Conservation (phyloP, 129 eudicot species). For the Tagetes erecta region DNA sequence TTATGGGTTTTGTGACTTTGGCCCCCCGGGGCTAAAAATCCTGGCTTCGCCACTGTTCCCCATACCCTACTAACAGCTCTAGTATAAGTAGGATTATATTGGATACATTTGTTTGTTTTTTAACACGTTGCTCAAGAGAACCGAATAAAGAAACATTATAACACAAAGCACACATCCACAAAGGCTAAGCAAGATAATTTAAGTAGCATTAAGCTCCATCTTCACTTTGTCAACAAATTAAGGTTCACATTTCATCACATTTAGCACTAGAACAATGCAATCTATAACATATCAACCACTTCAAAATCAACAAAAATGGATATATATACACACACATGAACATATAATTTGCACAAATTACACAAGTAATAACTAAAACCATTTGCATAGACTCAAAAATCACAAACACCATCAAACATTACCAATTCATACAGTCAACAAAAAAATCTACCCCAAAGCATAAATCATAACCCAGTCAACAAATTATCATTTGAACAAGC, state of each 20-base stretch:
- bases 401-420: conserved; percentile 13
- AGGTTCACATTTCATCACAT: background rate
- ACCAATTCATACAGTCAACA: background rate
- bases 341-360: background rate
- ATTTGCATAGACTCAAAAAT: background rate
- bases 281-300: background rate
- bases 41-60: too few relatives aligned
- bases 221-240: background rate
- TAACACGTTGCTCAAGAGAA: background rate
- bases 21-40: too few relatives aligned
- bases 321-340: background rate
- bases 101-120: too few relatives aligned
- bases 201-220: background rate
- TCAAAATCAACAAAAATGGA: background rate
- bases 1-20: too few relatives aligned
- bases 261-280: background rate
- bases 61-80: too few relatives aligned
- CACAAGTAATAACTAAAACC: conserved; percentile 4
- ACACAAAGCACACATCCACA: background rate
- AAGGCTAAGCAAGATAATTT: background rate
- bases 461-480: conserved; percentile 7
- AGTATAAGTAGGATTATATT: too few relatives aligned
- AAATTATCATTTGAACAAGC: background rate
- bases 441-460: background rate
- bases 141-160: too few relatives aligned